These are phyloP conservation scores for Kondoa subrosea DNA, from an alignment of 768 basidiomycete genomes.

Conservation along the genomic window DNA sequence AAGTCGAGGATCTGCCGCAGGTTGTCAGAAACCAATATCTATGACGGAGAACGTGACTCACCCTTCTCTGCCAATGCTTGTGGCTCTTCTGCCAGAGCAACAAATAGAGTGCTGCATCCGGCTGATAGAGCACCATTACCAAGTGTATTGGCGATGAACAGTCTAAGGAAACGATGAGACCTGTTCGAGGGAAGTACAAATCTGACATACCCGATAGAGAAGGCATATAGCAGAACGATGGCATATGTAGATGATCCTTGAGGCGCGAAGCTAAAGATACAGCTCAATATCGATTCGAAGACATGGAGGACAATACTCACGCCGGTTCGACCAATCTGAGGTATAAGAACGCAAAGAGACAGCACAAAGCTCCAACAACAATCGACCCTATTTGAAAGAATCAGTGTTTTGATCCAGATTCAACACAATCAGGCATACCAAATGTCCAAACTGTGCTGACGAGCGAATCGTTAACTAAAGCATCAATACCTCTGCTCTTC, in stretches of 20 bases:
- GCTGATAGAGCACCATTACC: slow-evolving; percentile 21
- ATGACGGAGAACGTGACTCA: neutral
- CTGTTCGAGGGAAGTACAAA: neutral
- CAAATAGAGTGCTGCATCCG: slow-evolving; percentile 21
- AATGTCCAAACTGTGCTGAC: slow-evolving; percentile 26
- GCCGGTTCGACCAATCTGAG: slow-evolving; percentile 18
- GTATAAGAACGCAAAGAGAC: slow-evolving; percentile 18
- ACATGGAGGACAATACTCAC: neutral
- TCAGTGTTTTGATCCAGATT: neutral
- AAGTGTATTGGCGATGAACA: slow-evolving; percentile 24
- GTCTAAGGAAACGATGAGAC: neutral
- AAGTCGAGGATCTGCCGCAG: neutral
- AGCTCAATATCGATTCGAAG: neutral
- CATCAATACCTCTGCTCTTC: slow-evolving; percentile 27
- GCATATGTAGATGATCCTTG: slow-evolving; percentile 12
- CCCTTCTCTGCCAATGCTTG: neutral
- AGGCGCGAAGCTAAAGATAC: slow-evolving; percentile 12
- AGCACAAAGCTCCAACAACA: slow-evolving; percentile 21
- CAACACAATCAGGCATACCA: slow-evolving; percentile 9
- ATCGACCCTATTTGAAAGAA: slow-evolving; percentile 9
- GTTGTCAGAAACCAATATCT: neutral
- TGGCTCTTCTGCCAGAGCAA: slow-evolving; percentile 6
- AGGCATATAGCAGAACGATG: slow-evolving; percentile 17
- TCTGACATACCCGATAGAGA: slow-evolving; percentile 23
- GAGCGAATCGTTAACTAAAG: slow-evolving; percentile 27